A percentile compares a stretch with the other conserved stretches of the same genome.
These are phyloP conservation scores for Aureobasidium musti DNA, from an alignment of 2,329 filamentous ascomycete genomes.

Conservation along the genomic window DNA sequence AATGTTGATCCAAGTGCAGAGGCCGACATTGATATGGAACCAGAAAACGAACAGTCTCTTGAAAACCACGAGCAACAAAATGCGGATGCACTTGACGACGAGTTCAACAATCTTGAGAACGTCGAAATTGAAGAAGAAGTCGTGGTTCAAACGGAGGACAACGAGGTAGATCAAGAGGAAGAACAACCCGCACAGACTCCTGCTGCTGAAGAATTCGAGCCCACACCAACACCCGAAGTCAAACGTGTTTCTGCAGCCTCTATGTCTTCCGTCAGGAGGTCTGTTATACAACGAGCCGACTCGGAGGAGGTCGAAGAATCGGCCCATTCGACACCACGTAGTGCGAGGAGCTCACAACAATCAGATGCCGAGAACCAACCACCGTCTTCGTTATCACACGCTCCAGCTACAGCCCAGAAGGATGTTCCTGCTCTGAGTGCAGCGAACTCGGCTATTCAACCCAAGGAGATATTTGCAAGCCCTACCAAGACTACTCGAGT, in stretches of 20 bases:
- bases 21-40: slow-evolving; percentile 17
- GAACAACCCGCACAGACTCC: slow-evolving; percentile 28
- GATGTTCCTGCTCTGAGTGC: slow-evolving; percentile 40
- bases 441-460: slow-evolving; percentile 28
- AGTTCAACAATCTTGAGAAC: slow-evolving; percentile 20
- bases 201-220: slow-evolving; percentile 43
- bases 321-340: slow-evolving; percentile 64
- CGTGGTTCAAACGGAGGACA: not conserved
- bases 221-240: slow-evolving; percentile 38
- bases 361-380: slow-evolving; percentile 80
- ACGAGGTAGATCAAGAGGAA: slow-evolving; percentile 16
- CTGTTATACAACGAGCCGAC: slow-evolving; percentile 37
- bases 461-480: slow-evolving; percentile 32
- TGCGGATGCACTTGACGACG: slow-evolving; percentile 12
- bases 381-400: slow-evolving; percentile 57
- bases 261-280: slow-evolving; percentile 4
- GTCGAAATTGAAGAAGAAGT: not conserved
- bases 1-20: slow-evolving; percentile 5
- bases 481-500: slow-evolving; percentile 44
- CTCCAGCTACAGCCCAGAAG: slow-evolving; percentile 25
- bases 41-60: not conserved
- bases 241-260: slow-evolving; percentile 30
- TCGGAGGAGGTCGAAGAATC: slow-evolving; percentile 56
- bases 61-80: not conserved
- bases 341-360: slow-evolving; percentile 53